Percentiles rank a stretch among this genome's conserved stretches.
Conservation (phyloP, 106 monocot species). For the Dendrobium nobile region DNA sequence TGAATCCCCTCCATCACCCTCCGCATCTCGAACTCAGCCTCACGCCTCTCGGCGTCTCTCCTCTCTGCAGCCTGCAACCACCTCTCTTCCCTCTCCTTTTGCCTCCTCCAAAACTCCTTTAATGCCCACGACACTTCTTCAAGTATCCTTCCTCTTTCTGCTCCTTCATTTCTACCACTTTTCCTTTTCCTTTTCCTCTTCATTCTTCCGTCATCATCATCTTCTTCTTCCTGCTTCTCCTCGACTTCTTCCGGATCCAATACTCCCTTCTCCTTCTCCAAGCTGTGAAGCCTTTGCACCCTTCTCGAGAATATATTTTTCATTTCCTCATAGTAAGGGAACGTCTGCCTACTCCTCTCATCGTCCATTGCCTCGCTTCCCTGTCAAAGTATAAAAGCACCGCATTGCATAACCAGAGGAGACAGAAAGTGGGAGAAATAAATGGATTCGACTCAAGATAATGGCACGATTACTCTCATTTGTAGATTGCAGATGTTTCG, state of each 20-base stretch:
- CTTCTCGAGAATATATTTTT: conserved; percentile 43
- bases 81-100: conserved; percentile 50
- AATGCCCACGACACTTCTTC: conserved; percentile 35
- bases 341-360: conserved; percentile 22
- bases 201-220: background rate
- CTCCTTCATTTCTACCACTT: conserved; percentile 4
- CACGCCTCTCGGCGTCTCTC: conserved; percentile 62
- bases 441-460: background rate
- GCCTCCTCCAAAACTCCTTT: conserved; percentile 48
- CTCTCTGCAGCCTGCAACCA: conserved; percentile 47
- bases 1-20: conserved; percentile 36
- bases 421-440: background rate
- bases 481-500: background rate
- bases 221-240: background rate
- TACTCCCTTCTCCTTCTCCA: conserved; percentile 12
- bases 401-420: background rate
- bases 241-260: conserved; percentile 29
- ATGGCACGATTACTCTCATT: background rate
- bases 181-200: conserved; percentile 17
- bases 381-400: conserved; percentile 12
- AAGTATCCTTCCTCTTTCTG: background rate
- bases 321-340: conserved; percentile 76
- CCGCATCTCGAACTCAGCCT: conserved; percentile 49
- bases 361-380: conserved; percentile 44
- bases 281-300: conserved; percentile 27